phyloP scores from a whole-genome alignment of 495 filamentous ascomycete species.

The Penicillium angulare region DNA sequence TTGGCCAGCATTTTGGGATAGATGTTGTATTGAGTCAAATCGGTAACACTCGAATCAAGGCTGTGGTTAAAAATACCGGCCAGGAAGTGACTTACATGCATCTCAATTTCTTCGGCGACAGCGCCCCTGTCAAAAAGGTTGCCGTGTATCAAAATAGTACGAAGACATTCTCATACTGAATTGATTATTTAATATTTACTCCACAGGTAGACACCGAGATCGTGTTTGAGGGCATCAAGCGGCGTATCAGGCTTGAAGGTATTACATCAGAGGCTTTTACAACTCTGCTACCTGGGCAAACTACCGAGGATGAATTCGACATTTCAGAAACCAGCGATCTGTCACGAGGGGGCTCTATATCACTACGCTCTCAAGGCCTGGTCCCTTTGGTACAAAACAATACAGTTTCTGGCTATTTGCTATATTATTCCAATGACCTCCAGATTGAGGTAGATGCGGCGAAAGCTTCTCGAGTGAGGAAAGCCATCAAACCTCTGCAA shows the following conservation, averaged over 20 bases:
- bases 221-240: slow-evolving; percentile 57
- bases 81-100: slow-evolving; percentile 56
- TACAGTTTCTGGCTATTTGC: slow-evolving; percentile 20
- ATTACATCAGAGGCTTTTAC: slow-evolving; percentile 54
- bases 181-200: not conserved
- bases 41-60: slow-evolving; percentile 57
- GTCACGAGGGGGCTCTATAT: slow-evolving; percentile 44
- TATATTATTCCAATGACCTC: slow-evolving; percentile 25
- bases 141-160: slow-evolving; percentile 51
- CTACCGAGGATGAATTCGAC: slow-evolving; percentile 55
- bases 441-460: slow-evolving; percentile 45
- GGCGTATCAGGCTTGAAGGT: slow-evolving; percentile 42
- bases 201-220: slow-evolving; percentile 42
- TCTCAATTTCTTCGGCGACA: slow-evolving; percentile 61
- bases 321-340: slow-evolving; percentile 58
- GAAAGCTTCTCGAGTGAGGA: slow-evolving; percentile 46
- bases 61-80: slow-evolving; percentile 60
- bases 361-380: slow-evolving; percentile 48
- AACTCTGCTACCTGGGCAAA: slow-evolving; percentile 54
- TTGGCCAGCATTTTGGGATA: slow-evolving; percentile 43
- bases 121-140: slow-evolving; percentile 59
- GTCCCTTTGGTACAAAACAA: slow-evolving; percentile 45
- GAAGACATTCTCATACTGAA: slow-evolving; percentile 5
- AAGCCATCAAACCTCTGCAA: slow-evolving; percentile 40
- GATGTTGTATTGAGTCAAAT: slow-evolving; percentile 52